phyloP scores from a whole-genome alignment of 2,329 filamentous ascomycete genomes.

The Neocucurbitaria cava region DNA sequence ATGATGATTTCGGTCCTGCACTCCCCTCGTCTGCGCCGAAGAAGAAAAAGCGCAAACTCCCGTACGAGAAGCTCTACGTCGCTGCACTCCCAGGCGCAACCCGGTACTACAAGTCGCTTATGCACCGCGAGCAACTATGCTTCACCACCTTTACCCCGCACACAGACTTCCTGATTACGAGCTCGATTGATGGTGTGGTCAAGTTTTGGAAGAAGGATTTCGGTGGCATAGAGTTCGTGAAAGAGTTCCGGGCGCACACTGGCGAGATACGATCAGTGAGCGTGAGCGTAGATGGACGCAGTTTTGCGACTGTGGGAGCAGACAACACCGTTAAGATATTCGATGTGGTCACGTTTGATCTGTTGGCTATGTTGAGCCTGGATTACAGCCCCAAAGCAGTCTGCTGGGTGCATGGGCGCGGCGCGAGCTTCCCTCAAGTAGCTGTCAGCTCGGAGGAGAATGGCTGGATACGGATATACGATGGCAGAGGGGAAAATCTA shows the following conservation, averaged over 20 bases:
- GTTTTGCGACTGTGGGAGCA: slow-evolving; percentile 85
- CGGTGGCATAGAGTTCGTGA: slow-evolving; percentile 93
- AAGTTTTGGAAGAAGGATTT: slow-evolving; percentile 99
- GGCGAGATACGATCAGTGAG: slow-evolving; percentile 85
- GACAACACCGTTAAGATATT: slow-evolving; percentile 83
- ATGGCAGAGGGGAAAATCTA: slow-evolving; percentile 83
- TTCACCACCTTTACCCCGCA: slow-evolving; percentile 87
- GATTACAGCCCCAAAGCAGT: slow-evolving; percentile 77
- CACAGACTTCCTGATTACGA: slow-evolving; percentile 95
- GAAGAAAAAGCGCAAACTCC: slow-evolving; percentile 89
- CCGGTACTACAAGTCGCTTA: slow-evolving; percentile 93
- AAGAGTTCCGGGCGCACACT: slow-evolving; percentile 91
- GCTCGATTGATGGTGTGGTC: slow-evolving; percentile 91
- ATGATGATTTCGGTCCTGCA: slow-evolving; percentile 90
- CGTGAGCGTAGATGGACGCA: slow-evolving; percentile 87
- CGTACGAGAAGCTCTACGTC: slow-evolving; percentile 94
- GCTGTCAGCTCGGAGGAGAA: slow-evolving; percentile 80
- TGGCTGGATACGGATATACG: slow-evolving; percentile 80
- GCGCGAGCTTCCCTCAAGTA: slow-evolving; percentile 84
- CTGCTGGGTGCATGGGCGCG: slow-evolving; percentile 88
- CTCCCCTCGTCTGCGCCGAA: slow-evolving; percentile 80
- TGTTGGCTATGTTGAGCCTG: slow-evolving; percentile 71
- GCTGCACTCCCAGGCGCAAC: slow-evolving; percentile 80
- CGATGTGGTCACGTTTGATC: slow-evolving; percentile 78
- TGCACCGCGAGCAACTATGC: slow-evolving; percentile 95